Conservation (phyloP, 768 basidiomycete species). For the button mushroom (Agaricus bisporus) region DNA sequence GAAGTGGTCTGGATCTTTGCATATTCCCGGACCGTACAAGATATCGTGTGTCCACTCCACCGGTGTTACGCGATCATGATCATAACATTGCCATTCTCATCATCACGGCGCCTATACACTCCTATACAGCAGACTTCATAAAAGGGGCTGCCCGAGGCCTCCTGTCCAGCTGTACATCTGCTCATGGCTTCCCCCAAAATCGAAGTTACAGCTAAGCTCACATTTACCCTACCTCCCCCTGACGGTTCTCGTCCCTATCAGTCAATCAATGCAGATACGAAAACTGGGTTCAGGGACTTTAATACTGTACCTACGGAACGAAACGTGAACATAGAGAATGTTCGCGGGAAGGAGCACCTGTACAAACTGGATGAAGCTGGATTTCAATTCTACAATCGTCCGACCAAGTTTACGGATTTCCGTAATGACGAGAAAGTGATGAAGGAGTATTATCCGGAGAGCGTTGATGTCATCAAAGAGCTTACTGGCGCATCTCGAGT, state of each 20-base stretch:
- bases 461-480: constrained; percentile 47
- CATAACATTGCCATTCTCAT: too few species aligned
- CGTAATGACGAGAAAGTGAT: constrained; percentile 31
- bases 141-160: too few species aligned
- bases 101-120: too few species aligned
- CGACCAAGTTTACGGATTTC: constrained; percentile 41
- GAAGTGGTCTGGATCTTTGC: too few species aligned
- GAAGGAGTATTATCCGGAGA: constrained; percentile 53
- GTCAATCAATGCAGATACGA: constrained; percentile 18
- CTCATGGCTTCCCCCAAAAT: constrained; percentile 2
- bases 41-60: too few species aligned
- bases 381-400: constrained; percentile 34
- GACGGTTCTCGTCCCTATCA: constrained; percentile 21
- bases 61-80: too few species aligned
- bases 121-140: too few species aligned
- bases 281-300: constrained; percentile 15
- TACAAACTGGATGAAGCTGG: constrained; percentile 43
- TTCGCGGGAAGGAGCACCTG: constrained; percentile 42
- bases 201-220: constrained; percentile 1
- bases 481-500: constrained; percentile 51
- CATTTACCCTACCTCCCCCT: constrained; percentile 16
- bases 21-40: too few species aligned
- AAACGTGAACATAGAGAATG: constrained; percentile 41
- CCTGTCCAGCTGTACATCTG: too few species aligned
- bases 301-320: constrained; percentile 17